Percentiles rank a stretch among this genome's conserved stretches.
phyloP scores from a whole-genome alignment of 2,329 filamentous ascomycete genomes.

The Fusarium camptoceras region DNA sequence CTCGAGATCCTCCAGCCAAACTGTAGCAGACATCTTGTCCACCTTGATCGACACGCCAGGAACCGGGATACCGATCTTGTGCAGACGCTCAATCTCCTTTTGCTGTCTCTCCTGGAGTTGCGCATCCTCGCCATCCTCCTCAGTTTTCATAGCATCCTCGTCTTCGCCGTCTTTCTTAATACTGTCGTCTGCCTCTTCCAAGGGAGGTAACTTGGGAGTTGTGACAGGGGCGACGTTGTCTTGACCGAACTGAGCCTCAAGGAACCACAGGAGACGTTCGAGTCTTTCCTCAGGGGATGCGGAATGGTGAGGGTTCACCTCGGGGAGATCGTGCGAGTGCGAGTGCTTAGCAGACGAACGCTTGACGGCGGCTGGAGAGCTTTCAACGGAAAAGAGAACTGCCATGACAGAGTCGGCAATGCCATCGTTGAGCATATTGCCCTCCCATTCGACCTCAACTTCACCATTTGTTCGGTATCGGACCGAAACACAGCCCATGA shows the following conservation, averaged over 20 bases:
- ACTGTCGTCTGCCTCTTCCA: slow-evolving; percentile 51
- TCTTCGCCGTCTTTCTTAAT: slow-evolving; percentile 52
- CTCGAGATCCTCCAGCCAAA: slow-evolving; percentile 93
- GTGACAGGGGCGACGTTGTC: slow-evolving; percentile 84
- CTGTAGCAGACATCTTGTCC: slow-evolving; percentile 85
- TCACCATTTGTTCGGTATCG: slow-evolving; percentile 81
- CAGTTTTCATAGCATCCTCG: slow-evolving; percentile 52
- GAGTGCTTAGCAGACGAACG: slow-evolving; percentile 59
- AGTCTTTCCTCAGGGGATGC: slow-evolving; percentile 81
- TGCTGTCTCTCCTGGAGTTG: slow-evolving; percentile 68
- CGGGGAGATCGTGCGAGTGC: slow-evolving; percentile 57
- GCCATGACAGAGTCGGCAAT: slow-evolving; percentile 98
- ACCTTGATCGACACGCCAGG: slow-evolving; percentile 89
- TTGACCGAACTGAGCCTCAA: slow-evolving; percentile 94
- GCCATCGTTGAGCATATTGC: slow-evolving; percentile 96
- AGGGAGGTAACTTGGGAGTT: slow-evolving; percentile 65
- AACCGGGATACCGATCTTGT: slow-evolving; percentile 87
- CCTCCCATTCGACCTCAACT: slow-evolving; percentile 95
- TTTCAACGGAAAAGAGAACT: slow-evolving; percentile 91
- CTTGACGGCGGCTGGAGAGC: slow-evolving; percentile 93
- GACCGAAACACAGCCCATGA: slow-evolving; percentile 94
- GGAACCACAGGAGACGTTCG: slow-evolving; percentile 89
- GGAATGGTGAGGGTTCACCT: slow-evolving; percentile 77
- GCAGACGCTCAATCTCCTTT: slow-evolving; percentile 81
- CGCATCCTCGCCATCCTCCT: slow-evolving; percentile 54